Evolutionary conservation across 108 stramenopile genomes (phyloP).

Genomic region (Chaetoceros tenuissimus): DNA sequence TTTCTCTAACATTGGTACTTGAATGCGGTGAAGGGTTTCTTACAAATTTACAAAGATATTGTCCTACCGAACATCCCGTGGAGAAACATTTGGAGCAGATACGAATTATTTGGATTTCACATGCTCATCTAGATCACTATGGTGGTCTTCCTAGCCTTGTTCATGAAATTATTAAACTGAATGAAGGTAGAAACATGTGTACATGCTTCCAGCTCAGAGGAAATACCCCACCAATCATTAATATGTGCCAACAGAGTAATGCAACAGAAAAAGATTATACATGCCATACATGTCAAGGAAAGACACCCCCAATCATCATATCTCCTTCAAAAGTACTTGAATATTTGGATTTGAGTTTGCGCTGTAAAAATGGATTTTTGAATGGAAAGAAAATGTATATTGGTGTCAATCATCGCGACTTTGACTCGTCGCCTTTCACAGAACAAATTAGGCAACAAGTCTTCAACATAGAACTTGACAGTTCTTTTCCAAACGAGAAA

Average conservation of each 20-base stretch:
- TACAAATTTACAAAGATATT: conserved; percentile 42
- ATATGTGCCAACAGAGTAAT: neutral
- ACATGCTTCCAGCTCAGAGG: neutral
- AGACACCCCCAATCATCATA: conserved; percentile 32
- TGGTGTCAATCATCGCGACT: conserved; percentile 30
- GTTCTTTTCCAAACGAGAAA: neutral
- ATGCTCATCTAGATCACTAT: conserved; percentile 80
- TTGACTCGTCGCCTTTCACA: conserved; percentile 31
- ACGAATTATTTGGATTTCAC: conserved; percentile 73
- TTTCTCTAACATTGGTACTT: conserved; percentile 33
- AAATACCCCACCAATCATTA: neutral
- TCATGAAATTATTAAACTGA: conserved; percentile 10
- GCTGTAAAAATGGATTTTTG: conserved; percentile 2
- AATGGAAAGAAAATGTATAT: conserved; percentile 7
- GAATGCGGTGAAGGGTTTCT: conserved; percentile 75
- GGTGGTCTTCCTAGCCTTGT: conserved; percentile 50
- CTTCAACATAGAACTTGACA: conserved; percentile 12
- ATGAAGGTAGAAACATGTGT: neutral
- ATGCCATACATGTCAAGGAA: conserved; percentile 10
- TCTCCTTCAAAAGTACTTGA: conserved; percentile 35
- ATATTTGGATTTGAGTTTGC: conserved; percentile 19
- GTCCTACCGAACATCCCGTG: neutral
- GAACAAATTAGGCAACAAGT: conserved; percentile 9
- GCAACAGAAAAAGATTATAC: neutral
- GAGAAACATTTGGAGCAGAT: conserved; percentile 23